phyloP scores from a whole-genome alignment of 495 filamentous ascomycete species.

The Friedmanniomyces simplex region DNA sequence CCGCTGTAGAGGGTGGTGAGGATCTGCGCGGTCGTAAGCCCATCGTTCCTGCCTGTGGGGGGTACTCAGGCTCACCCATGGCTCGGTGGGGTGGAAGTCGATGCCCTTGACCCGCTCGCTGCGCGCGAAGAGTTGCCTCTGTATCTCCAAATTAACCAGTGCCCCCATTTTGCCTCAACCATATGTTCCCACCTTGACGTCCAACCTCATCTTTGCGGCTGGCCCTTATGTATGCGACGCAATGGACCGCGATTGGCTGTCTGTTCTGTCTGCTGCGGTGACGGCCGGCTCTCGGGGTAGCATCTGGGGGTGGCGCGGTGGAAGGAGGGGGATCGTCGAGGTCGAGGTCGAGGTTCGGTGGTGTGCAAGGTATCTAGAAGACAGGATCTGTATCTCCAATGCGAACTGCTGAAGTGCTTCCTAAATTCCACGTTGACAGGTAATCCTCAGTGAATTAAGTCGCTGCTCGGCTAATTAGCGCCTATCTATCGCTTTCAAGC shows the following conservation, averaged over 20 bases:
- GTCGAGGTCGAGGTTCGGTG: too few species aligned
- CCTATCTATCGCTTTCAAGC: neutral
- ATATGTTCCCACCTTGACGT: slow-evolving; percentile 61
- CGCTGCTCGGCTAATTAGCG: neutral
- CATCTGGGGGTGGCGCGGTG: neutral
- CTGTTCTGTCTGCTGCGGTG: neutral
- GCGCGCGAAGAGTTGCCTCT: slow-evolving; percentile 73
- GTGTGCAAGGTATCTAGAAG: too few species aligned
- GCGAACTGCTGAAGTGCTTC: neutral
- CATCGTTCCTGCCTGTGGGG: slow-evolving; percentile 17
- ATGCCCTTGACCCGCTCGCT: slow-evolving; percentile 94
- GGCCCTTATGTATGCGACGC: neutral
- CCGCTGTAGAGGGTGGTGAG: slow-evolving; percentile 94
- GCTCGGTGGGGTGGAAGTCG: slow-evolving; percentile 92
- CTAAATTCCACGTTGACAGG: too few species aligned
- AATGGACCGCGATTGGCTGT: slow-evolving; percentile 11
- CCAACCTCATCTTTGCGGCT: slow-evolving; percentile 62
- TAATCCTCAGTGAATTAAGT: too few species aligned
- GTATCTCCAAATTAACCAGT: slow-evolving; percentile 29
- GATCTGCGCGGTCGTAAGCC: slow-evolving; percentile 41
- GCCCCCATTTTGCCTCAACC: slow-evolving; percentile 22
- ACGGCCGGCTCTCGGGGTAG: neutral
- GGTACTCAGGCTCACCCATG: slow-evolving; percentile 51
- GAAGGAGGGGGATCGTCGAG: neutral
- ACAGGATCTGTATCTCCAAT: too few species aligned